These are phyloP conservation scores for Euphorbia peplus DNA, from an alignment of 345 rosid species.

Conservation along the genomic window DNA sequence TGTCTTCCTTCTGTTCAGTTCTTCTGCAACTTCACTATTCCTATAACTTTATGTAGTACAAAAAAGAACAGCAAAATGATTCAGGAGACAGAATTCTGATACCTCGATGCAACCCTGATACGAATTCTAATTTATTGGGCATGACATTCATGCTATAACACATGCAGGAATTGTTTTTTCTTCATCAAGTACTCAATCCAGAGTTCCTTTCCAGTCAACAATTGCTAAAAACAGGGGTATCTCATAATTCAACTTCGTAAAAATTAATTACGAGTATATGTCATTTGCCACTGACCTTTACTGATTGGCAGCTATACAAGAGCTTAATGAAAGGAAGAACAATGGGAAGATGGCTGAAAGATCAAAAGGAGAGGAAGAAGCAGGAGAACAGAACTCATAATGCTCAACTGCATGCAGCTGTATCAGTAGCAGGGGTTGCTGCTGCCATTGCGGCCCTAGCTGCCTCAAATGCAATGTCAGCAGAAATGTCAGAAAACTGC, in stretches of 20 bases:
- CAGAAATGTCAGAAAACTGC: conserved; percentile 28
- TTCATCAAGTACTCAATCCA: conserved; percentile 62
- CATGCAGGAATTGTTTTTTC: conserved; percentile 52
- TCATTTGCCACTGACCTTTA: not conserved
- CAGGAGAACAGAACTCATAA: conserved; percentile 77
- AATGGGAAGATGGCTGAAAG: conserved; percentile 84
- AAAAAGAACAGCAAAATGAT: not conserved
- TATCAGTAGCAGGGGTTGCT: conserved; percentile 93
- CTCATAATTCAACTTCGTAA: conserved; percentile 11
- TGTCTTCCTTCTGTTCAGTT: conserved; percentile 2
- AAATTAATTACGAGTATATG: not conserved
- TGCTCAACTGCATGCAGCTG: conserved; percentile 84
- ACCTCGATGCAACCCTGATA: not conserved
- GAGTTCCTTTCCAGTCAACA: conserved; percentile 56
- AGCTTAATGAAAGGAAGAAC: conserved; percentile 67
- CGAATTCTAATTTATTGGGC: not conserved
- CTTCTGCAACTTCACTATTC: not conserved
- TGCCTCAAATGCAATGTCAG: conserved; percentile 49
- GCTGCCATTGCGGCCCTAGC: conserved; percentile 81
- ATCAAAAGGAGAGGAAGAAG: conserved; percentile 87
- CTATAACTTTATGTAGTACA: not conserved
- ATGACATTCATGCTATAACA: conserved; percentile 1
- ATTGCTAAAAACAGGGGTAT: conserved; percentile 55
- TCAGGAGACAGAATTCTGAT: not conserved
- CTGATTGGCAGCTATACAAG: conserved; percentile 56